Evolutionary conservation across 768 basidiomycete species (phyloP), one percentile per base, ranked within the genome.

Genomic region (Termitomyces sp.): DNA sequence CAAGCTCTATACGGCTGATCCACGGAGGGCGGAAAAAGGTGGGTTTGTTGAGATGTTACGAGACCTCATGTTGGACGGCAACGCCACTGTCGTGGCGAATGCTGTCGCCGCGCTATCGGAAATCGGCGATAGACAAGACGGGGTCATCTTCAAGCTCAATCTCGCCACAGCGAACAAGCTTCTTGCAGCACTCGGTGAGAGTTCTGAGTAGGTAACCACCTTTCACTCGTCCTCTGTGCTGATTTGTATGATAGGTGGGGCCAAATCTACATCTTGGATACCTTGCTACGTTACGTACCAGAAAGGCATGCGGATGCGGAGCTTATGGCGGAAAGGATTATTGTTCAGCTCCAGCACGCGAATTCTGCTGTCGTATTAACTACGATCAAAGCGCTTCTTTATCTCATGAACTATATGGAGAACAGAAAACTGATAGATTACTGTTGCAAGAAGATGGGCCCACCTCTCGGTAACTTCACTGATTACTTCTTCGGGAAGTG

Each of bases 371-470:
- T 99, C n/a, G 94, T 98, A 11, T 77, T 99, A 53, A 98, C 96
- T n/a, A 90, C 94, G 14, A 91, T 98, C 79, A 98, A 99, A 73
- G 86, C 91, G 54, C 78, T 98, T 26, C 76, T 98, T 19, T 98
- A 96, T 67, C 76, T 98, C 58, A 98, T 99, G 96, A 99, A 98
- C 71, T 98, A 99, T 72, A 98, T 98, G 91, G 89, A 92, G 60
- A 88, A 91, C 68, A 83, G 90, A 56, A 81, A 78, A 42, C 73
- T 93, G 48, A 89, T 97, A 48, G 91, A 97, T 57, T 81, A 87
- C 62, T 87, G 97, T 63, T 97, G 97, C 73, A 87, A 90, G 71
- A 98, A 98, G 76, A 96, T 99, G 91, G 94, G 94, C 0, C 96
- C 97, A 12, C 97, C 97, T 23, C 73, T 99, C 70, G 96, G 96